phyloP scores from a whole-genome alignment of 805 yeast species.

The Pichia paraexigua region DNA sequence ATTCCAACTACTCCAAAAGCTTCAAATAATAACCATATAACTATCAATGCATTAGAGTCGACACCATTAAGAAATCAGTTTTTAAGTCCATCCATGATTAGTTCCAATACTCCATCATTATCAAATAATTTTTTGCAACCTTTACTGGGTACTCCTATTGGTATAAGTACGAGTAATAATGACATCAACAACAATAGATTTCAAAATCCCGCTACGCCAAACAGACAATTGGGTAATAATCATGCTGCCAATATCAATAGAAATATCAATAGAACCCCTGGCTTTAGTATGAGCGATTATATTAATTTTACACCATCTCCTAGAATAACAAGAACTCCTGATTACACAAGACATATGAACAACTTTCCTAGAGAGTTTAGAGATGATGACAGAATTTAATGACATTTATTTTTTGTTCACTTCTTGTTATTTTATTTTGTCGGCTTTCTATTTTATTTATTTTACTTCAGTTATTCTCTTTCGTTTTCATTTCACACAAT shows the following conservation, averaged over 20 bases:
- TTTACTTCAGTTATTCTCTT: neutral
- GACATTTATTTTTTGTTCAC: no score
- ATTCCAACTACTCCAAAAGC: slow-evolving; percentile 27
- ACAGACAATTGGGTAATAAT: slow-evolving; percentile 2
- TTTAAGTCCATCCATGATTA: neutral
- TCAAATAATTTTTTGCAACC: slow-evolving; percentile 6
- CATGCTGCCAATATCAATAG: neutral
- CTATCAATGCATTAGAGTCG: slow-evolving; percentile 17
- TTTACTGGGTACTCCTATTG: slow-evolving; percentile 15
- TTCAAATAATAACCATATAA: slow-evolving; percentile 10
- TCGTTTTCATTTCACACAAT: neutral
- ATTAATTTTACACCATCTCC: slow-evolving; percentile 76
- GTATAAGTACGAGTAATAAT: neutral
- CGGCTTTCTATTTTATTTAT: neutral
- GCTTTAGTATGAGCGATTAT: slow-evolving; percentile 77
- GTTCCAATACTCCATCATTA: neutral
- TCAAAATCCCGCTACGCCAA: slow-evolving; percentile 29
- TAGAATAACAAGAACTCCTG: slow-evolving; percentile 32
- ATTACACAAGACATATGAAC: slow-evolving; percentile 17
- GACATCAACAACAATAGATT: slow-evolving; percentile 3
- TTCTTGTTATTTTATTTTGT: neutral
- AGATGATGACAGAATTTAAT: neutral
- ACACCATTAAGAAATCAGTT: slow-evolving; percentile 20
- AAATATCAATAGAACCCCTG: slow-evolving; percentile 42
- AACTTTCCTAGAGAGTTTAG: slow-evolving; percentile 7